Percentiles rank a stretch among this genome's conserved stretches.
These are phyloP conservation scores for Blastomyces silverae DNA, from an alignment of 2,329 filamentous ascomycete species.

Conservation along the genomic window DNA sequence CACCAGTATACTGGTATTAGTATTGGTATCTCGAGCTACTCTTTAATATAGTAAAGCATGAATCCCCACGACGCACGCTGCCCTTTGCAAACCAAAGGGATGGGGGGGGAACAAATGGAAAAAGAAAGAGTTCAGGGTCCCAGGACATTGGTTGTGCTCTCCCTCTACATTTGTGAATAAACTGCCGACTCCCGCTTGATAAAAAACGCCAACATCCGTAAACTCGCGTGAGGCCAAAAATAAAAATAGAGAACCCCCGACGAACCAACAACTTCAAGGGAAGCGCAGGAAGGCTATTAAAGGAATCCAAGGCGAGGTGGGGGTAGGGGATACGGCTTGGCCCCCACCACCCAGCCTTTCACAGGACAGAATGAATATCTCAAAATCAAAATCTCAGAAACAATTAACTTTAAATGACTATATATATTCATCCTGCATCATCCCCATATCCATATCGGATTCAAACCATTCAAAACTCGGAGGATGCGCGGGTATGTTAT, in stretches of 20 bases:
- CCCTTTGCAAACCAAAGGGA: neutral
- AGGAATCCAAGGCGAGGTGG: neutral
- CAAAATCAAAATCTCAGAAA: neutral
- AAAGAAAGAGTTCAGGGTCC: neutral
- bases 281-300: neutral
- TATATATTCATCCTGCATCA: slow-evolving; percentile 19
- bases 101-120: neutral
- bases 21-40: neutral
- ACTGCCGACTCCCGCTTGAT: neutral
- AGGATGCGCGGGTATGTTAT: neutral
- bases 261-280: neutral
- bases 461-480: slow-evolving; percentile 11
- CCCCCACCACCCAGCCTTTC: neutral
- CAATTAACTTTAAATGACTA: slow-evolving; percentile 3
- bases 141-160: neutral
- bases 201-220: slow-evolving; percentile 1
- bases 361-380: neutral
- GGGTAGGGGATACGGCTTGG: neutral
- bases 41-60: neutral
- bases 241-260: neutral
- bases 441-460: slow-evolving; percentile 15
- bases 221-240: neutral
- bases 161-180: neutral
- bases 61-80: neutral
- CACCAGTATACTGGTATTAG: neutral